Evolutionary conservation across 306 rosid genomes (phyloP), one percentile per base, ranked within the genome.

Genomic region (Quercus robur): DNA sequence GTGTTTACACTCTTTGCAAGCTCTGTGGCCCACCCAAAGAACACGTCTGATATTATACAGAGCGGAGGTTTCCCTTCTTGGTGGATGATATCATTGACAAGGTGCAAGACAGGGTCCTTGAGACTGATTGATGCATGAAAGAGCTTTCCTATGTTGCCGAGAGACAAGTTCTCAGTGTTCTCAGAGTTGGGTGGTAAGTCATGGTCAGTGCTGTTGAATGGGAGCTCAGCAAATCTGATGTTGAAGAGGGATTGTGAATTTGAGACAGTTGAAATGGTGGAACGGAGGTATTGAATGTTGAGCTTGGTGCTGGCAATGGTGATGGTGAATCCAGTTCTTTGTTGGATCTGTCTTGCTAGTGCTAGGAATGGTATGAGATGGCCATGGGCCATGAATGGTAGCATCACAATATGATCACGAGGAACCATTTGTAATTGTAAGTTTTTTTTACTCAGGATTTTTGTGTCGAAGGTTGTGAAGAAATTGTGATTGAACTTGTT

Each of bases 371-470:
- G 98, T 11, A 87, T 91, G 51, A 88, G 84, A 84, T 94, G 98
- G 12, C 98, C 98, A 8, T 89, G 92, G 9, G 91, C 98, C 87
- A 91, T 81, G 79, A 80, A 86, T 7, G 95, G 98, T 7, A 76
- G 71, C 98, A 94, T 88, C 11, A 94, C 90, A 1, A 94, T 86
- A 78, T 86, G 88, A 2, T 82, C 84, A 20, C 63, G 11, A 8
- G 70, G 12, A 3, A 25, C 79, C 87, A 84, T 84, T 56, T 41
- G 46, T 41, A 41, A 41, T 8, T 41, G 1, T 0, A 41, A 41
- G 46, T 7, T 41, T 0, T 38, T 38, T 8, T 41, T 41, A 8
- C 54, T 49, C 5, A 1, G 54, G 54, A 49, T 12, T 49, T 46
- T 49, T 49, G 54, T 49, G 54, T 14, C 3, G 54, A 49, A 49